A percentile compares a stretch with the other conserved stretches of the same genome.
Evolutionary conservation across 192 early-diverging fungal genomes (phyloP).

Genomic region (Physocladia obscura): DNA sequence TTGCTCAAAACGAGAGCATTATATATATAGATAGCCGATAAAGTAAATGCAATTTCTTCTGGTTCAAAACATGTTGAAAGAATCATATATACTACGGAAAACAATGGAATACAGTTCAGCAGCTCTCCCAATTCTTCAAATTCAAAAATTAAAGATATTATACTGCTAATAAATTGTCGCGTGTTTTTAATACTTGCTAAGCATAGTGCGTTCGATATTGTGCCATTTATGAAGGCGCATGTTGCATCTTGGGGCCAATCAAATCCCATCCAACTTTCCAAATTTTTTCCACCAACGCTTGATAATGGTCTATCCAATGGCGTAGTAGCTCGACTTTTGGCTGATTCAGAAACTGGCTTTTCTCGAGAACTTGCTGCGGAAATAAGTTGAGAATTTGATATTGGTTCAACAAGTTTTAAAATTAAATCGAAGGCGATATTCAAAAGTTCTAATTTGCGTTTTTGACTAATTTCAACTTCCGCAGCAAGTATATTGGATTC

Average conservation of each 20-base stretch:
- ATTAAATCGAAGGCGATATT: not conserved
- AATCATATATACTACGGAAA: not conserved
- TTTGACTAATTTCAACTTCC: not conserved
- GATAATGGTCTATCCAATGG: not conserved
- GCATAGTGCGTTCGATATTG: not conserved
- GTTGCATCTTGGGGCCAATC: conserved; percentile 11
- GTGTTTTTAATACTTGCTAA: not conserved
- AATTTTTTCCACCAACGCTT: not conserved
- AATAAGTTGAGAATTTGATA: too few species aligned
- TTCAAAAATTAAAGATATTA: not conserved
- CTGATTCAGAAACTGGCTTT: not conserved
- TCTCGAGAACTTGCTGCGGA: not conserved
- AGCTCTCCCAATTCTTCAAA: conserved; percentile 5
- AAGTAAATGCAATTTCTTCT: not conserved
- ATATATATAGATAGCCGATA: not conserved
- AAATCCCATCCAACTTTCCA: conserved; percentile 22
- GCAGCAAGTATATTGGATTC: not conserved
- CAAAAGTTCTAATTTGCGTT: not conserved
- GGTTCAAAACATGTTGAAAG: not conserved
- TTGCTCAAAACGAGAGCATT: conserved; percentile 15
- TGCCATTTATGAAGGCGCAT: not conserved
- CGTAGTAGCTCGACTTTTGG: conserved; percentile 5
- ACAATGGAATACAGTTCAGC: conserved; percentile 9
- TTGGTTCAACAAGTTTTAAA: conserved; percentile 4
- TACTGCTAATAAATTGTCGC: conserved; percentile 1